Percentiles rank a stretch among this genome's conserved stretches.
phyloP scores from a whole-genome alignment of 78 protist species.

The Dictyostelium brefeldianum region DNA sequence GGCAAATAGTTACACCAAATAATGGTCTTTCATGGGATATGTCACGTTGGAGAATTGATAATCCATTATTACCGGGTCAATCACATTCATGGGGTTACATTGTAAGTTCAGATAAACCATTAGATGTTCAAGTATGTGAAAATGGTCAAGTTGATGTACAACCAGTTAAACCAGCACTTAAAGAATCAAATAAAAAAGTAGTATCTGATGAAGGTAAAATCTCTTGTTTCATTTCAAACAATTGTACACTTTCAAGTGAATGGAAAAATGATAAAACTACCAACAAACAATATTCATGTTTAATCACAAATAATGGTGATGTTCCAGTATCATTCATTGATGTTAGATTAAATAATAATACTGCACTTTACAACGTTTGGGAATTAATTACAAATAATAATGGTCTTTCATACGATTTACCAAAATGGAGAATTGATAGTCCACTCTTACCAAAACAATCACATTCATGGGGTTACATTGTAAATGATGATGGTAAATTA shows the following conservation, averaged over 20 bases:
- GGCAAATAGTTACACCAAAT: slow-evolving; percentile 29
- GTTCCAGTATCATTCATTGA: slow-evolving; percentile 18
- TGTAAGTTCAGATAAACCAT: background rate
- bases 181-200: background rate
- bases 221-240: background rate
- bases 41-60: background rate
- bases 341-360: slow-evolving; percentile 17
- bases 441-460: slow-evolving; percentile 27
- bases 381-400: slow-evolving; percentile 27
- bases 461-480: slow-evolving; percentile 43
- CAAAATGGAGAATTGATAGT: background rate
- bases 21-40: slow-evolving; percentile 47
- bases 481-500: background rate
- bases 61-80: slow-evolving; percentile 9
- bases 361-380: slow-evolving; percentile 13
- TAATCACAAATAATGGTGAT: slow-evolving; percentile 43
- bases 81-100: slow-evolving; percentile 39
- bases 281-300: slow-evolving; percentile 19
- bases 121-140: slow-evolving; percentile 39
- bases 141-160: background rate
- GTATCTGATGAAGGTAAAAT: background rate
- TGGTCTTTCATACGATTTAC: slow-evolving; percentile 32
- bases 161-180: background rate
- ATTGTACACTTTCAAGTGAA: background rate
- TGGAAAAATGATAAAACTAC: slow-evolving; percentile 5